These are phyloP conservation scores for Trichoderma koningii DNA, from an alignment of 2,329 filamentous ascomycete genomes.

Conservation along the genomic window DNA sequence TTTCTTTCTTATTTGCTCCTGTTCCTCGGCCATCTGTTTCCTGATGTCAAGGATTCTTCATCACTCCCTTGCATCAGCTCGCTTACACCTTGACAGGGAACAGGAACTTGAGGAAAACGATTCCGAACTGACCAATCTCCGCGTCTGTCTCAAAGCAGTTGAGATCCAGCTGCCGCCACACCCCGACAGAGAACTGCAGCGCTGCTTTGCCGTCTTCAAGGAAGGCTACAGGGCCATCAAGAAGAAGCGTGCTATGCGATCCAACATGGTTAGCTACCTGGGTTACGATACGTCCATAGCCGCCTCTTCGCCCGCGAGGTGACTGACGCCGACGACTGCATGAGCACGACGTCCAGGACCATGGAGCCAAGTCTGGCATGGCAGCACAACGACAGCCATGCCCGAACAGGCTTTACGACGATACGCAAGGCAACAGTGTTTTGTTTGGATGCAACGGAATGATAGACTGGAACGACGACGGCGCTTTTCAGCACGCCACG, in stretches of 20 bases:
- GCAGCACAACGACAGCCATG: background rate
- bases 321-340: conserved; percentile 4
- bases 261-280: conserved; percentile 36
- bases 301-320: conserved; percentile 33
- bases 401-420: conserved; percentile 8
- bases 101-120: conserved; percentile 58
- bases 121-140: conserved; percentile 61
- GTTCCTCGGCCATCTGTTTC: background rate
- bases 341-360: background rate
- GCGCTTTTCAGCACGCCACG: conserved; percentile 12
- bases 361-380: background rate
- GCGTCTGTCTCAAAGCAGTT: conserved; percentile 63
- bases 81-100: conserved; percentile 46
- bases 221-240: conserved; percentile 57
- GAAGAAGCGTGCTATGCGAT: conserved; percentile 45
- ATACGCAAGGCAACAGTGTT: conserved; percentile 15
- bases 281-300: conserved; percentile 36
- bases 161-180: conserved; percentile 59
- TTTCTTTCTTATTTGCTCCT: conserved; percentile 13
- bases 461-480: conserved; percentile 22
- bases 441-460: conserved; percentile 22
- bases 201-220: conserved; percentile 64
- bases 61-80: background rate
- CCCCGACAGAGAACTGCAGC: conserved; percentile 57
- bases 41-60: conserved; percentile 18